phyloP scores from a whole-genome alignment of 2,329 filamentous ascomycete species.

The Diaporthe capsici region DNA sequence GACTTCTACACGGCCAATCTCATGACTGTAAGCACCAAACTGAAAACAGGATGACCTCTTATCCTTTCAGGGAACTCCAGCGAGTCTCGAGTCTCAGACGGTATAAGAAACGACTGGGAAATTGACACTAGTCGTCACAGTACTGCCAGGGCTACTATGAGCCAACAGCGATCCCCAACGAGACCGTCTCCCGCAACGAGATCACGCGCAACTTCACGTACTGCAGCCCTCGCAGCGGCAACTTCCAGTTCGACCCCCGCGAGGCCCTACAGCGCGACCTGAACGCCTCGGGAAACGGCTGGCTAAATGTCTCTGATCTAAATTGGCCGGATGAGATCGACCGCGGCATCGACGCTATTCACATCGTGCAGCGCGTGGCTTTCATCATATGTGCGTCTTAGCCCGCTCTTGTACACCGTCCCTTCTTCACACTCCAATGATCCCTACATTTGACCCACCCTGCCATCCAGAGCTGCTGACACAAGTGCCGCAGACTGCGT shows the following conservation, averaged over 20 bases:
- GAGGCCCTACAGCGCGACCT: slow-evolving; percentile 32
- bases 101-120: no score
- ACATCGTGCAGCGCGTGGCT: slow-evolving; percentile 35
- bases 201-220: slow-evolving; percentile 28
- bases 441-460: no score
- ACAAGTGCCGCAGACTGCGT: slow-evolving; percentile 1
- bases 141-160: slow-evolving; percentile 33
- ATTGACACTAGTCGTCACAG: not conserved
- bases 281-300: slow-evolving; percentile 27
- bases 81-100: not conserved
- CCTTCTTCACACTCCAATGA: no score
- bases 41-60: not conserved
- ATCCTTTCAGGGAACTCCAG: no score
- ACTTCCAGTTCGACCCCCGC: slow-evolving; percentile 30
- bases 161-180: slow-evolving; percentile 21
- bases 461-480: not conserved
- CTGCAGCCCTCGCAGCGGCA: slow-evolving; percentile 8
- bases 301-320: slow-evolving; percentile 30
- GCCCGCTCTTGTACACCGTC: no score
- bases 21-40: not conserved
- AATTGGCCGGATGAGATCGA: slow-evolving; percentile 32
- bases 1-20: slow-evolving; percentile 32
- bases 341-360: slow-evolving; percentile 21
- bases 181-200: not conserved
- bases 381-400: slow-evolving; percentile 13